Conservation (phyloP, 106 monocot genomes). For the Dendrobium catenatum region DNA sequence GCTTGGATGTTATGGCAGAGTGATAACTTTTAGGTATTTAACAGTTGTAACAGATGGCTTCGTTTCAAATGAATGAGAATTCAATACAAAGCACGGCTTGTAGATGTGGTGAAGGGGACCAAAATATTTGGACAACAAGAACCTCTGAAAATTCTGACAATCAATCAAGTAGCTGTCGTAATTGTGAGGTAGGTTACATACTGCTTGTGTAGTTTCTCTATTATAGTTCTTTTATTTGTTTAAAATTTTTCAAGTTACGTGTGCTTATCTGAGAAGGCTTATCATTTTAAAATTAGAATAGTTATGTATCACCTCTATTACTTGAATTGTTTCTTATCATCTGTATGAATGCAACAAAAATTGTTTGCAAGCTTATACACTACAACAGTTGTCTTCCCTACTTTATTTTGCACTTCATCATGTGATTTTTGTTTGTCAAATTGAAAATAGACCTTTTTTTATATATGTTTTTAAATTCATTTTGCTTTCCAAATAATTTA, state of each 20-base stretch:
- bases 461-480: no score
- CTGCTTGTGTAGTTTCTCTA: not conserved
- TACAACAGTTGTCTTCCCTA: not conserved
- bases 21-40: constrained; percentile 3
- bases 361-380: not conserved
- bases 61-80: constrained; percentile 25
- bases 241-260: not conserved
- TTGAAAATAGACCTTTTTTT: not conserved
- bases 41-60: constrained; percentile 14
- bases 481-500: not conserved
- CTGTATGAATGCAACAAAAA: not conserved
- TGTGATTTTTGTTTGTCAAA: not conserved
- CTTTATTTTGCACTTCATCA: not conserved
- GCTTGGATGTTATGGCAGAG: not conserved
- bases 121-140: constrained; percentile 20
- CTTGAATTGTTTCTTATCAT: not conserved
- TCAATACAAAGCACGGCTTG: constrained; percentile 17
- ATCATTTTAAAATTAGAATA: not conserved
- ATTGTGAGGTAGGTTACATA: constrained; percentile 30
- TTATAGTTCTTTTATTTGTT: not conserved
- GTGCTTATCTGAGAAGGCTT: not conserved
- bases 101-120: constrained; percentile 23
- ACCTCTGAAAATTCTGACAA: constrained; percentile 29
- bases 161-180: constrained; percentile 16
- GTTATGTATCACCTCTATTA: not conserved